phyloP scores from a whole-genome alignment of 78 protist species.

The Dictyostelium firmibasis region DNA sequence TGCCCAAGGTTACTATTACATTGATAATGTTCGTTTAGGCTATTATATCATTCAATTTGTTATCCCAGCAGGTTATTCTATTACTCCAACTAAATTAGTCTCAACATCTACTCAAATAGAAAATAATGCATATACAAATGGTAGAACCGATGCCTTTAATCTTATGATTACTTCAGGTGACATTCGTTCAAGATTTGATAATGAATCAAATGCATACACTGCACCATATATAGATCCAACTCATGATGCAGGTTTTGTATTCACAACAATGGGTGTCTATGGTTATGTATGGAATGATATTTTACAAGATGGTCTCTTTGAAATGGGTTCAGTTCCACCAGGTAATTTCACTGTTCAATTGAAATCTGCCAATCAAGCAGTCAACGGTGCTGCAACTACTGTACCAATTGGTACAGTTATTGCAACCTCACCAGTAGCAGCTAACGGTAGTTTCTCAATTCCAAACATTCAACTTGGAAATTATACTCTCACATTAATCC shows the following conservation, averaged over 20 bases:
- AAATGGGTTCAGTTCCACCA: background rate
- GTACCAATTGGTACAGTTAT: background rate
- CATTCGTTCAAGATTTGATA: background rate
- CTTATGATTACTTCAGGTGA: background rate
- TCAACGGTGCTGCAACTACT: background rate
- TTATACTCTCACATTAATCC: background rate
- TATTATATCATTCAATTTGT: constrained; percentile 11
- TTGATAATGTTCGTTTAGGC: constrained; percentile 22
- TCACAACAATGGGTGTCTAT: background rate
- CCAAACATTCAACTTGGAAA: constrained; percentile 1
- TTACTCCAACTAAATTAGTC: background rate
- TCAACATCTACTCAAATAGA: background rate
- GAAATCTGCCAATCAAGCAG: background rate
- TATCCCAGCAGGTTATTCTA: constrained; percentile 2
- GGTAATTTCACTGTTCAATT: background rate
- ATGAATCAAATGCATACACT: background rate
- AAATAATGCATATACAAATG: background rate
- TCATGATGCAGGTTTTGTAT: constrained; percentile 27
- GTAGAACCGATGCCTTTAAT: constrained; percentile 9
- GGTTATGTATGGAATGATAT: constrained; percentile 56
- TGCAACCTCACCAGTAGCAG: background rate
- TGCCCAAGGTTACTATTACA: constrained; percentile 17
- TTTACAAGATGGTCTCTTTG: constrained; percentile 18
- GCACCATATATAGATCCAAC: constrained; percentile 16
- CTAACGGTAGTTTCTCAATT: constrained; percentile 18